Conservation (phyloP, 2,329 filamentous ascomycete genomes). For the Fusarium austroafricanum region DNA sequence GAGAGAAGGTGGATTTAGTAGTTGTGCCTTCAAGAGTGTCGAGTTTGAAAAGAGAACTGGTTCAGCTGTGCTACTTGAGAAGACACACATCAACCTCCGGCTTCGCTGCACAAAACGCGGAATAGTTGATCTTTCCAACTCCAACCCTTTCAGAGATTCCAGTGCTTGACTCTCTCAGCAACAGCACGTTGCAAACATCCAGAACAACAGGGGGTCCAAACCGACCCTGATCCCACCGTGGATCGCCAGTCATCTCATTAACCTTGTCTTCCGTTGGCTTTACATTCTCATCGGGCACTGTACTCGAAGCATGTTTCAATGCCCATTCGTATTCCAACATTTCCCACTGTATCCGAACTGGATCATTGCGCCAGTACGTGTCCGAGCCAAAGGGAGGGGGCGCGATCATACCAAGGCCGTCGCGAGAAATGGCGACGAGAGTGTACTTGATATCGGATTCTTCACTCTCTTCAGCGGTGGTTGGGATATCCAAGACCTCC, state of each 20-base stretch:
- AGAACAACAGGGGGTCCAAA: not conserved
- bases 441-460: not conserved
- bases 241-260: conserved; percentile 18
- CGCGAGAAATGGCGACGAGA: conserved; percentile 12
- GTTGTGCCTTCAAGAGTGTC: too few relatives aligned
- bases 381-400: conserved; percentile 9
- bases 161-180: not conserved
- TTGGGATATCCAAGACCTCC: not conserved
- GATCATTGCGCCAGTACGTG: conserved; percentile 15
- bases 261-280: not conserved
- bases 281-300: not conserved
- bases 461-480: not conserved
- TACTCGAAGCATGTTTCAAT: too few relatives aligned
- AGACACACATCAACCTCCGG: conserved; percentile 7
- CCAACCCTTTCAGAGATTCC: conserved; percentile 12
- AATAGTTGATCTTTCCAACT: conserved; percentile 8
- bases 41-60: too few relatives aligned
- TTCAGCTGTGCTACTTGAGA: conserved; percentile 1
- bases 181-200: conserved; percentile 19
- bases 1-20: not conserved
- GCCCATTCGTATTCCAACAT: too few relatives aligned
- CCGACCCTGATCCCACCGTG: conserved; percentile 12
- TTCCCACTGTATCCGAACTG: conserved; percentile 7
- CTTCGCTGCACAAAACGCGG: conserved; percentile 1
- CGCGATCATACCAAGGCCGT: conserved; percentile 3